phyloP scores from a whole-genome alignment of 2,329 filamentous ascomycete genomes.

The Diaporthe sp. region DNA sequence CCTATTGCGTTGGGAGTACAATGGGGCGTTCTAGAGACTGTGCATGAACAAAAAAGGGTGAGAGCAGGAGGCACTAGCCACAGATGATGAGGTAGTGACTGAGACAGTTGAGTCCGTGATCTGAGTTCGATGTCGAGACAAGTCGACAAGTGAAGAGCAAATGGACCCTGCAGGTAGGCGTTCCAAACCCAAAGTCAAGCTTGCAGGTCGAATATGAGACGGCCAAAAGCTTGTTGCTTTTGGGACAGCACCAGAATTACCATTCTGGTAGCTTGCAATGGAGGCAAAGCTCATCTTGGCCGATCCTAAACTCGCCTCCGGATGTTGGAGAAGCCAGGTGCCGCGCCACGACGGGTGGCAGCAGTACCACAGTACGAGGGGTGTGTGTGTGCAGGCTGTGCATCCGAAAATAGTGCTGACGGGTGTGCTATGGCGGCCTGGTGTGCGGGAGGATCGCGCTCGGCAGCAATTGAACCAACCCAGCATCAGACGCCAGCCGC shows the following conservation, averaged over 20 bases:
- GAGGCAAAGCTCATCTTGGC: background rate
- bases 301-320: background rate
- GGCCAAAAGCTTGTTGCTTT: background rate
- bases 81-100: conserved; percentile 1
- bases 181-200: background rate
- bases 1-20: background rate
- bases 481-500: conserved; percentile 3
- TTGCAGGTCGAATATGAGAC: background rate
- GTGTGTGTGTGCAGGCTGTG: conserved; percentile 8
- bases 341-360: conserved; percentile 22
- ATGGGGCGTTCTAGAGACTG: background rate
- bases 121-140: background rate
- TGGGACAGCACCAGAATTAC: background rate
- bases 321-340: conserved; percentile 27
- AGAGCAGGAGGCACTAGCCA: background rate
- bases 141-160: background rate
- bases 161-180: too few species aligned
- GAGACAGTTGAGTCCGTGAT: background rate
- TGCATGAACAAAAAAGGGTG: background rate
- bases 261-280: background rate
- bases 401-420: conserved; percentile 27
- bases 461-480: background rate
- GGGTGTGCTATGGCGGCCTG: background rate
- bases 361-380: background rate
- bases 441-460: conserved; percentile 16